Conservation (phyloP, 129 eudicot species). For the Centaurea solstitialis region DNA sequence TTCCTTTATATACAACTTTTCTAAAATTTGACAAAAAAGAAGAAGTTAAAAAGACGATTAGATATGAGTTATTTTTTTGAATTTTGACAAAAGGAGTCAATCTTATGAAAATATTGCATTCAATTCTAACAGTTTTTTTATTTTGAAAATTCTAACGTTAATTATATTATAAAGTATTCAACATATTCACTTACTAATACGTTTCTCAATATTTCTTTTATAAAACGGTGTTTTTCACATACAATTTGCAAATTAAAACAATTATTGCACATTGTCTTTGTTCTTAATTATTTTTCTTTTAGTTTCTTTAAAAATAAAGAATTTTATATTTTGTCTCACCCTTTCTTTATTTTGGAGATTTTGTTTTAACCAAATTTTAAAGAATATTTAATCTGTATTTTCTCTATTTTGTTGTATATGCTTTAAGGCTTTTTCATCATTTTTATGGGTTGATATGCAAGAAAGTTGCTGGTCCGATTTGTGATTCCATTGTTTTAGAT, state of each 20-base stretch:
- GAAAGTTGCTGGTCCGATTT: neutral
- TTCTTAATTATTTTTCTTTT: no score
- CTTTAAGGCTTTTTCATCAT: no score
- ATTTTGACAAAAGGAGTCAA: neutral
- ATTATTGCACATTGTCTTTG: neutral
- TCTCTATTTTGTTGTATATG: neutral
- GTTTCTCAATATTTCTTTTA: neutral
- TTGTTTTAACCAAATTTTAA: neutral
- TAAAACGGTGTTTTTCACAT: neutral
- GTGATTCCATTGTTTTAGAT: neutral
- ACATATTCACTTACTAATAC: neutral
- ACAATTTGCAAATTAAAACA: neutral
- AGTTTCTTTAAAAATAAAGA: no score
- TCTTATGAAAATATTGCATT: neutral
- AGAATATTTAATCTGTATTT: no score
- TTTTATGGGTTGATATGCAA: neutral
- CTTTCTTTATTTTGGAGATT: no score
- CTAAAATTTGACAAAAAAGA: no score
- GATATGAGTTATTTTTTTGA: no score
- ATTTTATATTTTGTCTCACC: no score
- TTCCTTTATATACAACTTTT: neutral
- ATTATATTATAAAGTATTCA: no score
- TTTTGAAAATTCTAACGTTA: no score
- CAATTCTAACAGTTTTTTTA: neutral
- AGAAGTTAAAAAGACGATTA: no score